phyloP scores from a whole-genome alignment of 2,329 filamentous ascomycete species.

The Neopestalotiopsis rosae region DNA sequence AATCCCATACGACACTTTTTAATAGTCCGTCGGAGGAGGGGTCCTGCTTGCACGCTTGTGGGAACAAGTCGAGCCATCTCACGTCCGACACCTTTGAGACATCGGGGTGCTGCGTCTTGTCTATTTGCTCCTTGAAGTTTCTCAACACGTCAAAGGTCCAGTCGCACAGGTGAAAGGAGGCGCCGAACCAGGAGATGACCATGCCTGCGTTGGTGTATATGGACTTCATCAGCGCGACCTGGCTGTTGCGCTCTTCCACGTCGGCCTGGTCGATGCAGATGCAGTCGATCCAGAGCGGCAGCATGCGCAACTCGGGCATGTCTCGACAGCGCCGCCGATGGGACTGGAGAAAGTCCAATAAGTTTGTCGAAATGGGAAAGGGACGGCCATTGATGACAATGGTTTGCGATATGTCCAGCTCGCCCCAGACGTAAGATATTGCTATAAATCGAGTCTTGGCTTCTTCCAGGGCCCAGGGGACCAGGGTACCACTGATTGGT shows the following conservation, averaged over 20 bases:
- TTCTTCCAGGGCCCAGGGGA: background rate
- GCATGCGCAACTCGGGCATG: background rate
- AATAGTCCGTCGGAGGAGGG: background rate
- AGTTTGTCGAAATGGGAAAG: constrained; percentile 1
- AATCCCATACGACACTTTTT: constrained; percentile 10
- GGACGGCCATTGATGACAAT: constrained; percentile 10
- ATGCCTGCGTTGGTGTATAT: constrained; percentile 7
- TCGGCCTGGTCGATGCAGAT: constrained; percentile 9
- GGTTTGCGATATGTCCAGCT: background rate
- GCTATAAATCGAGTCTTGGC: constrained; percentile 9
- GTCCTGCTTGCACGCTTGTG: constrained; percentile 9
- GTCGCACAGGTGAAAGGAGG: constrained; percentile 3
- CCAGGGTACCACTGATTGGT: background rate
- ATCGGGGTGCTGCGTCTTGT: constrained; percentile 3
- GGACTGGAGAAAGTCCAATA: constrained; percentile 5
- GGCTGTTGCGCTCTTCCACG: constrained; percentile 5
- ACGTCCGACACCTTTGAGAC: constrained; percentile 3
- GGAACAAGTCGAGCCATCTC: constrained; percentile 1
- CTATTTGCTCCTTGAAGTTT: constrained; percentile 11
- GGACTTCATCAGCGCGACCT: constrained; percentile 6
- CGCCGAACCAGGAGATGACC: constrained; percentile 14
- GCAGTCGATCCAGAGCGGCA: constrained; percentile 9
- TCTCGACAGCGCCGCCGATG: constrained; percentile 8
- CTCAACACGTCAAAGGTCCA: constrained; percentile 5
- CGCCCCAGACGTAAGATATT: constrained; percentile 15